Evolutionary conservation across 768 basidiomycete species (phyloP).

Genomic region (Lactarius hengduanensis): DNA sequence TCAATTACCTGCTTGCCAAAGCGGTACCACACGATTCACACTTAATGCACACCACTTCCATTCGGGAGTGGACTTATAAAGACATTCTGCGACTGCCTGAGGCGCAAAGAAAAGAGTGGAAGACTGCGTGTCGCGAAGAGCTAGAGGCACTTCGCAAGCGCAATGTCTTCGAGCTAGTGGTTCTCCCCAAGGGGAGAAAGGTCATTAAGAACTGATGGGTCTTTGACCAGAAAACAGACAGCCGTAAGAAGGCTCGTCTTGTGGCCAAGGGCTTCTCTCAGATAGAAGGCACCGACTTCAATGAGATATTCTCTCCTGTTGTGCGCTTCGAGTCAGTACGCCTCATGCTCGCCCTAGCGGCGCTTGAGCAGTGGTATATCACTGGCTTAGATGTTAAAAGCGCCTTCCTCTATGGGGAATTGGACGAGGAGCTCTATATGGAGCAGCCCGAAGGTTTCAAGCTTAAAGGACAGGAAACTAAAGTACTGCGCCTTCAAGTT

Average conservation of each 20-base stretch:
- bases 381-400: not conserved
- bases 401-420: too few relatives aligned
- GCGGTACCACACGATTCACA: not conserved
- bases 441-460: too few relatives aligned
- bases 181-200: slow-evolving; percentile 22
- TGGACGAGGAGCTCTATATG: too few relatives aligned
- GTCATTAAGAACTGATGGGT: slow-evolving; percentile 32
- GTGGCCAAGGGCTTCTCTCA: slow-evolving; percentile 44
- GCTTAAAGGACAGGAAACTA: too few relatives aligned
- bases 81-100: not conserved
- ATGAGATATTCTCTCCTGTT: slow-evolving; percentile 37
- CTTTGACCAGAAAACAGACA: slow-evolving; percentile 32
- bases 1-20: not conserved
- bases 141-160: not conserved
- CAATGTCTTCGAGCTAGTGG: not conserved
- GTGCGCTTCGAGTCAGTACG: slow-evolving; percentile 32
- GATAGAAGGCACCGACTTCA: slow-evolving; percentile 38
- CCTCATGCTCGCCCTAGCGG: not conserved
- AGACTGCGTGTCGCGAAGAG: not conserved
- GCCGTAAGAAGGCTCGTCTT: slow-evolving; percentile 37
- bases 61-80: not conserved
- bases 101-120: not conserved
- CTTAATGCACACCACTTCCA: too few relatives aligned
- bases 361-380: not conserved
- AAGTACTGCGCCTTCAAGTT: too few relatives aligned